A percentile compares a stretch with the other conserved stretches of the same genome.
phyloP scores from a whole-genome alignment of 192 early-diverging fungal species.

The Backusella psychrophila region DNA sequence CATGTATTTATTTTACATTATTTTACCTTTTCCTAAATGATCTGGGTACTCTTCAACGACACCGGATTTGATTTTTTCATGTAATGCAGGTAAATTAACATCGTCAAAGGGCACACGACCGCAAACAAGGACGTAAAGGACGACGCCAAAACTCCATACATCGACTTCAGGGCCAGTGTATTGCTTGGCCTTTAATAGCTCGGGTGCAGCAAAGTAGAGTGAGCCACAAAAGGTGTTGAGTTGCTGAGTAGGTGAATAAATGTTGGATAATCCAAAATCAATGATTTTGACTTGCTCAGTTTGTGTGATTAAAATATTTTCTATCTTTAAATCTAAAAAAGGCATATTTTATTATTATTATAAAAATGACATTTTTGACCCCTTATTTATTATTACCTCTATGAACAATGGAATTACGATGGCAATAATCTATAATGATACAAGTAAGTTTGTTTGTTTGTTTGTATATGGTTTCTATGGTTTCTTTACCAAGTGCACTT shows the following conservation, averaged over 20 bases:
- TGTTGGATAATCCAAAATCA: constrained; percentile 87
- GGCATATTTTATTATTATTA: neutral
- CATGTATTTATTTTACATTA: neutral
- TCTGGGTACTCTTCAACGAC: constrained; percentile 70
- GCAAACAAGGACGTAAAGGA: constrained; percentile 81
- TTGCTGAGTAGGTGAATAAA: constrained; percentile 49
- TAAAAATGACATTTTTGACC: neutral
- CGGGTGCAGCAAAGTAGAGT: constrained; percentile 83
- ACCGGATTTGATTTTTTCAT: constrained; percentile 83
- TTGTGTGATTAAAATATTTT: constrained; percentile 79
- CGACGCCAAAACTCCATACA: constrained; percentile 87
- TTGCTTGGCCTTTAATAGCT: constrained; percentile 78
- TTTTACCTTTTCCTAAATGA: constrained; percentile 62
- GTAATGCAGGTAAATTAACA: constrained; percentile 79
- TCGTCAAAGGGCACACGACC: constrained; percentile 87
- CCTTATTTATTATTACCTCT: constrained; percentile 15
- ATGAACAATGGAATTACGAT: constrained; percentile 39
- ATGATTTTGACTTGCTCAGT: constrained; percentile 77
- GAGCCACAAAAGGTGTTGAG: constrained; percentile 60
- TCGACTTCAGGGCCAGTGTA: constrained; percentile 88
- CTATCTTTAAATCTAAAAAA: constrained; percentile 68
- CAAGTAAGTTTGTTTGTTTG: neutral
- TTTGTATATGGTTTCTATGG: neutral
- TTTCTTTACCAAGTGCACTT: constrained; percentile 51
- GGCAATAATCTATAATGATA: constrained; percentile 30